Percentiles rank a stretch among this genome's conserved stretches.
Conservation (phyloP, 345 rosid species). For the Bruguiera gymnorhiza region DNA sequence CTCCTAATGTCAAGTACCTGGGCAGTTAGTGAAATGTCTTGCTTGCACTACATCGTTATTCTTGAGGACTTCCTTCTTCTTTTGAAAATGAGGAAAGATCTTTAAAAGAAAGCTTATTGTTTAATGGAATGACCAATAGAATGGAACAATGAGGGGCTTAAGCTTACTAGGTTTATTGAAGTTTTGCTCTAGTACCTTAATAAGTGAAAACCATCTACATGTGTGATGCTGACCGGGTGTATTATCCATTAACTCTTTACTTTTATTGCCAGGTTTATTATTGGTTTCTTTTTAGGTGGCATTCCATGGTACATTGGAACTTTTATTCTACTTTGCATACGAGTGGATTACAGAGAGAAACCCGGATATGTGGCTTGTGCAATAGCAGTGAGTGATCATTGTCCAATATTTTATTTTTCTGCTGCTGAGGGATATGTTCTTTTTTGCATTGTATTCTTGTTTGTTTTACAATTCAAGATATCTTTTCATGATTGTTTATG, state of each 20-base stretch:
- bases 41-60: no score
- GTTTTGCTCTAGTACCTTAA: no score
- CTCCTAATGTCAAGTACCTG: no score
- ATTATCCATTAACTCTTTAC: background rate
- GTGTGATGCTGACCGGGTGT: background rate
- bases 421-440: background rate
- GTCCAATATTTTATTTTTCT: background rate
- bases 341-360: slow-evolving; percentile 69
- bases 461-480: background rate
- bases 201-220: no score
- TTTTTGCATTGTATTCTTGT: background rate
- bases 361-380: slow-evolving; percentile 82
- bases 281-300: slow-evolving; percentile 83
- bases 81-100: no score
- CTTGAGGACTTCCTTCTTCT: no score
- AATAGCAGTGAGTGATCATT: slow-evolving; percentile 56
- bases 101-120: no score
- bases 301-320: slow-evolving; percentile 85
- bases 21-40: no score
- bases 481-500: background rate
- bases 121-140: no score
- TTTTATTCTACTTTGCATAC: slow-evolving; percentile 47
- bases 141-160: no score
- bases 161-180: no score
- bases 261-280: slow-evolving; percentile 49